Base-by-base conservation (phyloP, 805 yeast species). In the Kockiozyma suomiensis region DNA sequence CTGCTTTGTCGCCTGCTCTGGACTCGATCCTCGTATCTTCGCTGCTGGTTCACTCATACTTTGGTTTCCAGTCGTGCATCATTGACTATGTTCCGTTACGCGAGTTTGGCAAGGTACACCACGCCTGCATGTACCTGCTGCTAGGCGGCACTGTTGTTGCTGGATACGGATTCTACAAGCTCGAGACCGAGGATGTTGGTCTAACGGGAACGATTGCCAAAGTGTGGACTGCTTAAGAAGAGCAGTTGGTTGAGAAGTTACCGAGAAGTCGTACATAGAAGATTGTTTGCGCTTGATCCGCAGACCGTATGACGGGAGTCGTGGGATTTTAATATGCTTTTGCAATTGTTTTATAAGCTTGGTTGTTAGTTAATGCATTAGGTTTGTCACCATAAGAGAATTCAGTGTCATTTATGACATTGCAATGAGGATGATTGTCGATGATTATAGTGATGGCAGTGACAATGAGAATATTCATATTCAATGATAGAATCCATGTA, bases 61-160 rank as follows among this genome's bases (percentile, higher is more conserved):
- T 87, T 68, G 99, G 98, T 12, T 83, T 94, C 76, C 87, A 87
- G 74, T 80, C 96, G 48, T 93, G 97, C 79, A 91, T 94, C 70
- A 86, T 86, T 61, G 99, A 93, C 76, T 94, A 93, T 77, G 86
- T 93, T 57, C 97, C 97, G 43, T 76, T 79, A 72, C 83, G 99
- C 73, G 89, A 86, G 25, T 94, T 86, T 75, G 97, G 97, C 38
- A 74, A 79, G 43, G 83, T 88, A 81, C 87, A 90, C 76, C 80
- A 80, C 62, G 76, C 81, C 40, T 92, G 96, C 58, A 76, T 84
- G 79, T 81, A 80, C 64, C 72, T 90, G 58, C 81, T 94, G 69
- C 81, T 84, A 40, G 76, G 85, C 1, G 97, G 97, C 40, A 79
- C 96, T 1, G 78, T 80, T 55, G 76, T 86, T 38, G 82, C 89